Evolutionary conservation across 2,329 filamentous ascomycete genomes (phyloP), one percentile per base, ranked within the genome.

Genomic region (Shiraia bambusicola): DNA sequence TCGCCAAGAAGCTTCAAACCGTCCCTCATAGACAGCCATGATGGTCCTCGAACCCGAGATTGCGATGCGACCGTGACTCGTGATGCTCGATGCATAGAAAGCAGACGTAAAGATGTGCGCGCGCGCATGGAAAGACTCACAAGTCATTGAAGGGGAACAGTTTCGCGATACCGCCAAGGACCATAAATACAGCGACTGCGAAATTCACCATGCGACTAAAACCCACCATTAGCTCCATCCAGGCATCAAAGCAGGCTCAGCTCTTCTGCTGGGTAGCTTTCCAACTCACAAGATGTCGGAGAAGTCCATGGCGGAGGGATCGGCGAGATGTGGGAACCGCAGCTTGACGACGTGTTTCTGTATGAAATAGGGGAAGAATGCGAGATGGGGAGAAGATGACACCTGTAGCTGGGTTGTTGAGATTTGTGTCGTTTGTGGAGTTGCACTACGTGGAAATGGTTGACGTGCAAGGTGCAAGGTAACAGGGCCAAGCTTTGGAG

Each of bases 141-240:
- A 69, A 63, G 47, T 64, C 59, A 46, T 61, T 54, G 43, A 66
- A 59, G 16, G 73, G 65, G 66, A 87, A 87, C 73, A 90, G 83
- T 64, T 88, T 83, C 50, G 77, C 77, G 63, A 90, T 78, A 60
- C 90, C 92, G 54, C 91, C 92, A 34, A 95, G 77, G 34, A 95
- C 76, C 83, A 95, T 94, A 56, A 95, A 80, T 56, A 85, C 85
- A 61, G 85, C 93, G 52, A 94, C 84, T 61, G 77, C 88, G 71
- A 98, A 78, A 79, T 98, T 98, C 70, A 95, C 88, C 66, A 97
- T 83, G 66, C 93, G 93, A 76, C 93, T 97, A 58, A 22, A 40
- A 52, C 10, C n/a, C 62, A 25, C 41, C 15, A 40, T 60, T 47
- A 57, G 50, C 40, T 30, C n/a, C 16, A 32, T 32, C 14, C 14